Conservation (phyloP, 306 rosid genomes). For the Canavalia ensiformis region DNA sequence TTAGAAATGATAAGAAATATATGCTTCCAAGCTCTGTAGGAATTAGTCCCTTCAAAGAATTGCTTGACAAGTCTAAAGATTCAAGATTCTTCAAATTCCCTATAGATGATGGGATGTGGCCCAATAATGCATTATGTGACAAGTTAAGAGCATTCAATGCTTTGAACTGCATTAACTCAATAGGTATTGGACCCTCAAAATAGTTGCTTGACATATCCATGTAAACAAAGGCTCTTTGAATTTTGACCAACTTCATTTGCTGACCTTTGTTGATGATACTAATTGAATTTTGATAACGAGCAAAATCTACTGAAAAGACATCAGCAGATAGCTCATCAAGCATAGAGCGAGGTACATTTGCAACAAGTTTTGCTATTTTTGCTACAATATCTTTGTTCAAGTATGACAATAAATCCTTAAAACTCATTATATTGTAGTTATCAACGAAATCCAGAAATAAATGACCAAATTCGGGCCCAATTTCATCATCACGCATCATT, state of each 20-base stretch:
- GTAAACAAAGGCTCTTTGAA: constrained; percentile 6
- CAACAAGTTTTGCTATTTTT: not conserved
- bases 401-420: not conserved
- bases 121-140: constrained; percentile 45
- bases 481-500: not conserved
- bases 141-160: constrained; percentile 46
- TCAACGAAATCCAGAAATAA: not conserved
- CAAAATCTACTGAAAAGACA: not conserved
- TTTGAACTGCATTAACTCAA: constrained; percentile 23
- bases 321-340: not conserved
- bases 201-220: constrained; percentile 53
- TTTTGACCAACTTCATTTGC: constrained; percentile 20
- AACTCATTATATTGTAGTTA: not conserved
- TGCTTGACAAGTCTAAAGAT: constrained; percentile 56
- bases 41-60: constrained; percentile 40
- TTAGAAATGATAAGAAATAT: constrained; percentile 41
- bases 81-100: constrained; percentile 44
- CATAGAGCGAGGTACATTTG: not conserved
- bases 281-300: constrained; percentile 29
- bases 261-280: constrained; percentile 19
- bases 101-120: constrained; percentile 51
- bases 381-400: not conserved
- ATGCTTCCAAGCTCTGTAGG: constrained; percentile 39
- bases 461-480: not conserved
- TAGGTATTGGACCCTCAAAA: constrained; percentile 48